These are phyloP conservation scores for Rhodamnia argentea DNA, from an alignment of 345 rosid genomes.

Conservation along the genomic window DNA sequence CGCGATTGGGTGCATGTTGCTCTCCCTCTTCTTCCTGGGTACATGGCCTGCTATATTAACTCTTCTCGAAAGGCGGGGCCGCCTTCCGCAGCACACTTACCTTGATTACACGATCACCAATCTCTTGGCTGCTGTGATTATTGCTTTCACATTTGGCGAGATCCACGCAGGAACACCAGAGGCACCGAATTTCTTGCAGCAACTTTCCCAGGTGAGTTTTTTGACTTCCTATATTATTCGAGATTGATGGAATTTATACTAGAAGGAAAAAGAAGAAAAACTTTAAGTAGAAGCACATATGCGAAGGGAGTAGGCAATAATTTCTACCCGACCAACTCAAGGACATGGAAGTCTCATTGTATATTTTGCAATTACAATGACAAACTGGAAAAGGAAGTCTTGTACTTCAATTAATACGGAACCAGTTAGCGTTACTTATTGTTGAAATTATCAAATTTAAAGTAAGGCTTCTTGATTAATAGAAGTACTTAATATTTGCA, in stretches of 20 bases:
- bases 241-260: neutral
- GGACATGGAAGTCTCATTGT: neutral
- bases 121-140: constrained; percentile 57
- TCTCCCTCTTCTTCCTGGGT: constrained; percentile 61
- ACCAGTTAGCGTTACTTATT: neutral
- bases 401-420: neutral
- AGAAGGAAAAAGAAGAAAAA: neutral
- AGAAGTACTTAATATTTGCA: neutral
- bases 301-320: neutral
- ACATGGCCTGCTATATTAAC: constrained; percentile 85
- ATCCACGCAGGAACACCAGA: constrained; percentile 25
- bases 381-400: neutral
- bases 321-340: neutral
- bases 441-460: neutral
- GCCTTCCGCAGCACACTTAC: constrained; percentile 87
- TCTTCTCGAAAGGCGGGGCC: constrained; percentile 71
- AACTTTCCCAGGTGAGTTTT: constrained; percentile 48
- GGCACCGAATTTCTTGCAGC: constrained; percentile 45
- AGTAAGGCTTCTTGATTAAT: neutral
- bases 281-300: neutral
- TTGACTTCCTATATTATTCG: neutral
- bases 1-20: constrained; percentile 61
- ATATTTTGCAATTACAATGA: neutral
- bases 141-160: constrained; percentile 64
- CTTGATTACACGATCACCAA: constrained; percentile 75